Base-by-base conservation (phyloP, 768 basidiomycete genomes). In the Sporobolomyces roseus region DNA sequence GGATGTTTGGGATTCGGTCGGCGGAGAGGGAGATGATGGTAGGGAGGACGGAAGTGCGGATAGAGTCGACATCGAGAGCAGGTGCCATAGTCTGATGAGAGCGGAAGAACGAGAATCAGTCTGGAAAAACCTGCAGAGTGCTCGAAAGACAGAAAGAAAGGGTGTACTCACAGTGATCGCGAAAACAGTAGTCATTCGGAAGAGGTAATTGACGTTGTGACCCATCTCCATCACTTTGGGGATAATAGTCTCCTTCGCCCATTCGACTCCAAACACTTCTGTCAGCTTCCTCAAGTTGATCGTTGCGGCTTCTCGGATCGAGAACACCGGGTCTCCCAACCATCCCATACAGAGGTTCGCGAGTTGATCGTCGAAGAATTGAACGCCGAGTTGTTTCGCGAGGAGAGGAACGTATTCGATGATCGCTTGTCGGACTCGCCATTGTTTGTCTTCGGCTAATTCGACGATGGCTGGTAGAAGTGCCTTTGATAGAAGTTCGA, bases 341-440 rank as follows among this genome's bases (percentile, higher is more conserved):
- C 96, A 99, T 12, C 90, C 91, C 93, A 99, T 96, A 83, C 96
- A 99, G 33, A 99, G 83, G 76, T 90, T 92, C 32, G 90, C 91
- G 50, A 99, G 85, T 78, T 94, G 91, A 76, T 98, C 96, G 79
- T 99, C 93, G 78, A 99, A 99, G 81, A 98, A 98, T 32, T 88
- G 83, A 75, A 91, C 91, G 61, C 96, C 96, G 64, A 99, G 85
- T 78, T 99, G 96, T n/a, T 88, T 93, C 49, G 96, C 93, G 52
- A 99, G 88, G 27, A 98, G 85, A n/a, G 96, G 96, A 75, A 99
- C 82, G 81, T 99, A 97, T 80, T 98, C 96, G 80, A 99, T 99
- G 81, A 99, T 98, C 12, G 96, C 96, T 80, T 99, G 96, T 74
- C 96, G 88, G 25, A 99, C 94, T 33, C 96, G 89, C 96, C 96